Conservation (phyloP, 192 early-diverging fungal genomes). For the Rhizophlyctis rosea region DNA sequence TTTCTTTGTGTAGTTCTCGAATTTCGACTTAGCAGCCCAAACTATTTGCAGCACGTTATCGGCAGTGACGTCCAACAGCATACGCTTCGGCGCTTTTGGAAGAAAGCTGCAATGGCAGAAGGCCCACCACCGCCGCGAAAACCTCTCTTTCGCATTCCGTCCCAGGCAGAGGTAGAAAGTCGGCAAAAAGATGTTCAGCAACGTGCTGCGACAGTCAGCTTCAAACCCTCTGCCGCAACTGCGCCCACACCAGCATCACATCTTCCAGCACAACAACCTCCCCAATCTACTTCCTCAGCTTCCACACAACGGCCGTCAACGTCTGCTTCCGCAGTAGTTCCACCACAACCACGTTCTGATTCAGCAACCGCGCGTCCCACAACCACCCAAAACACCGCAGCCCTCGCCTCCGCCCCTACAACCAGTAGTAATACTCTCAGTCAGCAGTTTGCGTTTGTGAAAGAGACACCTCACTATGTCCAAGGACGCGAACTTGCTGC, state of each 20-base stretch:
- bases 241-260: neutral
- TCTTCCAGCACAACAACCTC: neutral
- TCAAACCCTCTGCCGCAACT: neutral
- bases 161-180: slow-evolving; percentile 1
- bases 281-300: neutral
- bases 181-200: neutral
- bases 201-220: neutral
- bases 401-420: neutral
- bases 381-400: neutral
- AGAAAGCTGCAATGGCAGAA: too few relatives aligned
- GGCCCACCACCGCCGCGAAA: neutral
- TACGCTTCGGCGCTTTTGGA: too few relatives aligned
- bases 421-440: neutral
- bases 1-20: too few relatives aligned
- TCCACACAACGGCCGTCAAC: neutral
- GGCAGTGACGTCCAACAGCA: too few relatives aligned
- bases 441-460: neutral
- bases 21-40: too few relatives aligned
- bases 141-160: slow-evolving; percentile 10
- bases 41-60: too few relatives aligned
- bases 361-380: neutral
- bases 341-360: neutral
- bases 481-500: neutral
- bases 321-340: neutral
- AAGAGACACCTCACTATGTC: too few relatives aligned